phyloP scores from a whole-genome alignment of 805 yeast species.

The Yarrowia hollandica region DNA sequence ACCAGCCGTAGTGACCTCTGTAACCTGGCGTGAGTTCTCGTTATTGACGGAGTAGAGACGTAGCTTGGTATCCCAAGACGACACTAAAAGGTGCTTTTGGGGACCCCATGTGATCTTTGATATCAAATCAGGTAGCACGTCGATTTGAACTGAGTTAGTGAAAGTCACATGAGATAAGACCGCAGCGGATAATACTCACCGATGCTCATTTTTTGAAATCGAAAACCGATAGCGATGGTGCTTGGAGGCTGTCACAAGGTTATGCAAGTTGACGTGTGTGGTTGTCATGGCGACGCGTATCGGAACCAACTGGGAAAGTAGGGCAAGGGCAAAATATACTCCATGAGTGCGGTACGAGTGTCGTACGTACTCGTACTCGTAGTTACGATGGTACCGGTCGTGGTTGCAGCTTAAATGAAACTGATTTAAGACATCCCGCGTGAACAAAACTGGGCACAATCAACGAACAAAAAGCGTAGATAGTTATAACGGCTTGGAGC shows the following conservation, averaged over 20 bases:
- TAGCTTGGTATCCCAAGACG: constrained; percentile 61
- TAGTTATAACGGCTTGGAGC: too few species aligned
- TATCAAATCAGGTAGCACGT: constrained; percentile 45
- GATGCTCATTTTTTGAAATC: background rate
- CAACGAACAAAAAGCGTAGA: too few species aligned
- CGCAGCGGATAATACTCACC: background rate
- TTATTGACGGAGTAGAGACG: constrained; percentile 46
- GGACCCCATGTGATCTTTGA: constrained; percentile 49
- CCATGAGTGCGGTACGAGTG: too few species aligned
- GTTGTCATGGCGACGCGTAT: constrained; percentile 7
- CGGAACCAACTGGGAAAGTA: background rate
- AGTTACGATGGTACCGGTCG: too few species aligned
- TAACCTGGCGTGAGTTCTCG: constrained; percentile 29
- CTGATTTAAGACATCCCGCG: too few species aligned
- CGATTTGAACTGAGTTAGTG: constrained; percentile 21
- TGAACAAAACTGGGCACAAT: too few species aligned
- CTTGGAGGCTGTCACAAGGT: too few species aligned
- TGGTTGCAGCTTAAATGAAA: too few species aligned
- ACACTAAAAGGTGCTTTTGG: constrained; percentile 47
- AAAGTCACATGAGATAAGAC: background rate
- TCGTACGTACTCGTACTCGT: too few species aligned
- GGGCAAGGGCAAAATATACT: too few species aligned
- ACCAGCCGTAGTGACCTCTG: constrained; percentile 38
- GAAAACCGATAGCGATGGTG: too few species aligned
- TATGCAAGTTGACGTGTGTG: background rate